Evolutionary conservation across 2,329 filamentous ascomycete species (phyloP).

Genomic region (Talaromyces funiculosus): DNA sequence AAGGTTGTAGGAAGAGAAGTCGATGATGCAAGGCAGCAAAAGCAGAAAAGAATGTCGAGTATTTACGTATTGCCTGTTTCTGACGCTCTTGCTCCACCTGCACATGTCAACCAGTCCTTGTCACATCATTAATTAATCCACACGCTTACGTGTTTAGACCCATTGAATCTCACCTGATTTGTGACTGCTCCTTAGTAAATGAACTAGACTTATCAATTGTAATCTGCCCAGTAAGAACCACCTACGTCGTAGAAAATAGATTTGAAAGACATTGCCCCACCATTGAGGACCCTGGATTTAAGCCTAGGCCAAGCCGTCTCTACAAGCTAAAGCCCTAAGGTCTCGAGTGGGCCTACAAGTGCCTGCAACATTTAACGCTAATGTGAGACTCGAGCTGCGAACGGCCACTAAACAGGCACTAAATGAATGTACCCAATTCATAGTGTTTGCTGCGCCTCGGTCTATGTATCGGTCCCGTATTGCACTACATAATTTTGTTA

Average conservation of each 20-base stretch:
- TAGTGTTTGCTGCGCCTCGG: not conserved
- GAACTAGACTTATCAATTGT: not conserved
- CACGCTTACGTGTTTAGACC: not conserved
- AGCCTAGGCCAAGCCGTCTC: not conserved
- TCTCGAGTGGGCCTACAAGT: too few species aligned
- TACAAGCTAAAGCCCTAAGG: not conserved
- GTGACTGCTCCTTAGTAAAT: not conserved
- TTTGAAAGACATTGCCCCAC: not conserved
- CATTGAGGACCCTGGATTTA: not conserved
- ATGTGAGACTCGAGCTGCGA: not conserved
- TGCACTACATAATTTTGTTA: not conserved
- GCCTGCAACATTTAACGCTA: not conserved
- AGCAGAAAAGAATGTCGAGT: not conserved
- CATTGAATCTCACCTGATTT: not conserved
- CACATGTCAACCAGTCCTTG: not conserved
- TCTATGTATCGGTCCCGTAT: not conserved
- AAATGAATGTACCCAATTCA: not conserved
- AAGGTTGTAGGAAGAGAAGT: not conserved
- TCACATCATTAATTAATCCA: not conserved
- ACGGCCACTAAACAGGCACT: not conserved
- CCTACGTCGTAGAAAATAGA: not conserved
- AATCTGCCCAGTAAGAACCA: not conserved
- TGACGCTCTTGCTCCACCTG: not conserved
- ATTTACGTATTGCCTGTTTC: conserved; percentile 3
- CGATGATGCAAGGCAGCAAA: not conserved